Base-by-base conservation (phyloP, 192 early-diverging fungal genomes). In the Coemansia sp. region DNA sequence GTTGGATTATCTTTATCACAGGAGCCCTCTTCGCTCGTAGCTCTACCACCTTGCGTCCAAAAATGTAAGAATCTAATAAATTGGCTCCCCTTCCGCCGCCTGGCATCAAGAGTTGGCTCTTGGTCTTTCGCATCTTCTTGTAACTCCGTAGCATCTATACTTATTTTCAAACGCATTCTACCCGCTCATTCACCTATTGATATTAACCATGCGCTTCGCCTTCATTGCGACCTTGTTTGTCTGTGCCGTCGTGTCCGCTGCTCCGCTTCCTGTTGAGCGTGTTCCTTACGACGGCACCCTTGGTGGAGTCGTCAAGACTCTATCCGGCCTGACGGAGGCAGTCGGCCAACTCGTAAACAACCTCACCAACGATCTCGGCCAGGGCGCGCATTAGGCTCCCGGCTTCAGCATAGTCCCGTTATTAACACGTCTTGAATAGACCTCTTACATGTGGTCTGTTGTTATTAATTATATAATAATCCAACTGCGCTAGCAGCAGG, bases 321-420 rank as follows among this genome's bases (percentile, higher is more conserved):
- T 76, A 6, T 75, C 79, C 3, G 73, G 70, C 1, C 31, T 76
- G 5, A 82, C 79, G 1, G 79, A 42, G 0, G 79, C 73, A 10
- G 45, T 82, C 17, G 79, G 79, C 56, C 35, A 47, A 10, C 65
- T 76, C 12, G 66, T 82, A 49, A 82, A 82, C 67, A 43, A 73
- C 46, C 20, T 46, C 22, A 82, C 79, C 15, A 76, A 76, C 79
- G 79, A 82, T 65, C 73, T 82, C 24, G 79, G 79, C 60, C 79
- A 82, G 70, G 79, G 79, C 17, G 66, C 73, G 20, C 62, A 75
- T 22, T 80, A 80, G 60, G 10, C 29, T 10, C n/a, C 24, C 9
- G 11, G 19, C 2, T 19, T 59, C 14, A 31, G 12, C 38, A 60
- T 73, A 45, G 31, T 17, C 4, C 29, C 45, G 37, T 46, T 19